Evolutionary conservation across 768 basidiomycete genomes (phyloP).

Genomic region (Trametes punicea): DNA sequence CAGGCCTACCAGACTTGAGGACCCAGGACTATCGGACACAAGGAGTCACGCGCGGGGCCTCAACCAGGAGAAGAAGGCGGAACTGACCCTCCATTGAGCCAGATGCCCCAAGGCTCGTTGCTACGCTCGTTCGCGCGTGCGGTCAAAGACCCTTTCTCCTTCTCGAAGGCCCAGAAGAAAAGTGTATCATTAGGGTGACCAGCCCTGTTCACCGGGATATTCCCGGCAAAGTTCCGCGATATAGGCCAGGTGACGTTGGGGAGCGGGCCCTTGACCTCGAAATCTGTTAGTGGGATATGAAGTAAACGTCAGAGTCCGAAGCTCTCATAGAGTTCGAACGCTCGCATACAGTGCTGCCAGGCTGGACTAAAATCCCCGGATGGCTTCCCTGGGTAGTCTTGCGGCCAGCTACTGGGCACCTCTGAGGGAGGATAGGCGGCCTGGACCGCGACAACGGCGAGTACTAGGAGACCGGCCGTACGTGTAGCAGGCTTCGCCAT

Average conservation of each 20-base stretch:
- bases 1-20: conserved; percentile 64
- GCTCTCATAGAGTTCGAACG: not conserved
- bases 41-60: not conserved
- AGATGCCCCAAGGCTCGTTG: conserved; percentile 36
- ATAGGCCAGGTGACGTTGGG: conserved; percentile 34
- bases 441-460: not conserved
- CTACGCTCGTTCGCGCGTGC: conserved; percentile 18
- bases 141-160: conserved; percentile 35
- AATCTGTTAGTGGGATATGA: conserved; percentile 25
- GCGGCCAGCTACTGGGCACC: conserved; percentile 32
- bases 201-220: conserved; percentile 29
- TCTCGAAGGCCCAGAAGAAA: conserved; percentile 41
- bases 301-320: not conserved
- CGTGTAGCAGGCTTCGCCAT: not conserved
- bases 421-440: conserved; percentile 1
- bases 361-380: conserved; percentile 27
- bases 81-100: conserved; percentile 35
- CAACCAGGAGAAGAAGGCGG: not conserved
- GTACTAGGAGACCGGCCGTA: not conserved
- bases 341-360: conserved; percentile 33
- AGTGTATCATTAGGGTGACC: conserved; percentile 36
- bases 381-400: conserved; percentile 42
- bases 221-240: conserved; percentile 36
- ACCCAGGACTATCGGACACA: conserved; percentile 48
- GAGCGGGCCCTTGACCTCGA: conserved; percentile 33